Conservation (phyloP, 352 stramenopile species). For the Aphanomyces astaci region DNA sequence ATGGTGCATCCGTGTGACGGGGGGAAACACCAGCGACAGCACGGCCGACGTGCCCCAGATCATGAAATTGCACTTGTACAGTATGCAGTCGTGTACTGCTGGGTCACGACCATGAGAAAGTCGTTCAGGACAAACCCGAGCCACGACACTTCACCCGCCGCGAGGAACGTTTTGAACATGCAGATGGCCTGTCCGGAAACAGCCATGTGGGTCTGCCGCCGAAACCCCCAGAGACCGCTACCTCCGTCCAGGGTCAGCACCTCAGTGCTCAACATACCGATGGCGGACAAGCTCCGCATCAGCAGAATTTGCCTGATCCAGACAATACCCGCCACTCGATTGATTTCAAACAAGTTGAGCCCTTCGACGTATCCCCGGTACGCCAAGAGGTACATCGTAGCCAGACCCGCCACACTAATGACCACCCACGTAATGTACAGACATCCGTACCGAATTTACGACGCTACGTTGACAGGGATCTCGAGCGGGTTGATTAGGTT, state of each 20-base stretch:
- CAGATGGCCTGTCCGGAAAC: too few species aligned
- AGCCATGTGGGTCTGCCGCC: too few species aligned
- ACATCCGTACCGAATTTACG: not conserved
- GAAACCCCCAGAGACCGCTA: too few species aligned
- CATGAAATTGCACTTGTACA: constrained; percentile 4
- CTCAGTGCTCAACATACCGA: not conserved
- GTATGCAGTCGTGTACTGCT: constrained; percentile 2
- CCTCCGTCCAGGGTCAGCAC: not conserved
- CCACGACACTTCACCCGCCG: constrained; percentile 16
- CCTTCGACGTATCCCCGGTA: not conserved
- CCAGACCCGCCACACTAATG: not conserved
- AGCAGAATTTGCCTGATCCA: constrained; percentile 15
- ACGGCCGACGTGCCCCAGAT: not conserved
- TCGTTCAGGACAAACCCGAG: constrained; percentile 4
- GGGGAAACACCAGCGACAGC: not conserved
- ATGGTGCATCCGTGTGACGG: not conserved
- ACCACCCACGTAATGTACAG: constrained; percentile 12
- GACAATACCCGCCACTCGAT: constrained; percentile 9
- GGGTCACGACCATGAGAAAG: constrained; percentile 8
- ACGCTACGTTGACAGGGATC: constrained; percentile 1
- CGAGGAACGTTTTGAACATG: constrained; percentile 9
- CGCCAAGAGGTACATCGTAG: not conserved
- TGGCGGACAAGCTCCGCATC: not conserved
- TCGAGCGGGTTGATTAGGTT: constrained; percentile 2
- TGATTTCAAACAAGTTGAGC: not conserved